Evolutionary conservation across 2,329 filamentous ascomycete species (phyloP), one percentile per base, ranked within the genome.

Genomic region (Diaporthe longicolla): DNA sequence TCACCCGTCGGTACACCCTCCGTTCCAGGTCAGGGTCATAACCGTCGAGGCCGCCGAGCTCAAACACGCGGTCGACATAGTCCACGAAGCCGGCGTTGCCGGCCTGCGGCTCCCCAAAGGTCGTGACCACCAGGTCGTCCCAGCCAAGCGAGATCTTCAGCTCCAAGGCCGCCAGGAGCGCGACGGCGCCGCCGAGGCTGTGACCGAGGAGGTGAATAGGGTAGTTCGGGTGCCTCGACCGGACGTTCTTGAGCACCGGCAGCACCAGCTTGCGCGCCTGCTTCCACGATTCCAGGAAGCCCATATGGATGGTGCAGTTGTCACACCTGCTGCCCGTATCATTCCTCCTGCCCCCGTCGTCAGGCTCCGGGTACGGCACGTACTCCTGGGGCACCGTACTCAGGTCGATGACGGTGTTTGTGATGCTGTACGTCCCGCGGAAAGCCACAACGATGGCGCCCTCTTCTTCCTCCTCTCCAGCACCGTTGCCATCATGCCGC

Each of bases 241-340:
- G 85, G 7, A 94, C 85, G 7, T 85, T 83, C 71, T 90, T 85
- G 5, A 99, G 84, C 37, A 91, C 85, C 0, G 93, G 89, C 21
- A 98, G 82, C 37, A 99, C 90, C 2, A 89, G 84, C 40, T 88
- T 84, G 65, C 94, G 90, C 0, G 95, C 94, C 79, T 92, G 91
- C 68, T 89, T 86, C 96, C 97, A 99, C 0, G 95, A 95, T 21
- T 89, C 87, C 80, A 97, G 90, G 83, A 99, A 99, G 24, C 97
- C 97, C 75, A 91, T 92, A 81, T 99, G 97, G 1, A 98, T 96
- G 7, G 94, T 97, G 82, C 97, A 99, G 82, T 98, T 96, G 9
- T 85, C 82, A 83, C 97, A 99, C 77, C 87, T 89, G 32, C 88
- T 78, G 13, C 40, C 69, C 17, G 48, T 48, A n/a, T 26, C 57